Percentiles rank a stretch among this genome's conserved stretches.
Conservation (phyloP, 2,329 filamentous ascomycete species). For the Botrytis sinoallii region DNA sequence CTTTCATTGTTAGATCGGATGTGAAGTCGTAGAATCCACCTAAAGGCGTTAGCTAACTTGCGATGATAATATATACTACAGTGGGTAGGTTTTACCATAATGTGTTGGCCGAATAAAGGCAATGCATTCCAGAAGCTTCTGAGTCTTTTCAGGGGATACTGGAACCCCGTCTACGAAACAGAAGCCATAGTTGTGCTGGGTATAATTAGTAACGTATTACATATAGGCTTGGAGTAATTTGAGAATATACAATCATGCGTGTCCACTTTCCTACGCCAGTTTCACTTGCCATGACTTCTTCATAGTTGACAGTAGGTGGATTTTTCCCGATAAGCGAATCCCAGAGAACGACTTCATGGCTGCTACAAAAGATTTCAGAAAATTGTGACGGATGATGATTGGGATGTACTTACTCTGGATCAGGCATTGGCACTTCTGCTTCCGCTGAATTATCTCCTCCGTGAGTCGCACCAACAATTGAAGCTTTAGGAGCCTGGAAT, state of each 20-base stretch:
- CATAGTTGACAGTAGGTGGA: conserved; percentile 59
- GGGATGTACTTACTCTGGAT: background rate
- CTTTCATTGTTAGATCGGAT: conserved; percentile 80
- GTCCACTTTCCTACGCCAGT: conserved; percentile 59
- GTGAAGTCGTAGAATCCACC: conserved; percentile 82
- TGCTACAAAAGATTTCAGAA: background rate
- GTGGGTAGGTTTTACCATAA: conserved; percentile 59
- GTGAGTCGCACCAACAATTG: background rate
- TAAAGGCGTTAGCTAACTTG: conserved; percentile 30
- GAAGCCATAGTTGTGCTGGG: conserved; percentile 67
- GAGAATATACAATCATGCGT: conserved; percentile 55
- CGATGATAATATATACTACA: background rate
- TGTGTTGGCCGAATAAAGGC: conserved; percentile 87
- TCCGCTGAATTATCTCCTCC: background rate
- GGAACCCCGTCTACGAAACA: conserved; percentile 73
- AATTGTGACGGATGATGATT: too few species aligned
- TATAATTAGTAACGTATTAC: conserved; percentile 19
- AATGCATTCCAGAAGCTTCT: conserved; percentile 74
- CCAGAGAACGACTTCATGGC: conserved; percentile 35
- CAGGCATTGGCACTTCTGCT: background rate
- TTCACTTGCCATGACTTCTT: conserved; percentile 56
- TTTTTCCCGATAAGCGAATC: conserved; percentile 40
- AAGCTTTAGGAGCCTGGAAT: background rate
- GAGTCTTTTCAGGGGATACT: conserved; percentile 64
- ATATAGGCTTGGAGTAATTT: background rate